Conservation (phyloP, 2,329 filamentous ascomycete genomes). For the Aureobasidium melanogenum region DNA sequence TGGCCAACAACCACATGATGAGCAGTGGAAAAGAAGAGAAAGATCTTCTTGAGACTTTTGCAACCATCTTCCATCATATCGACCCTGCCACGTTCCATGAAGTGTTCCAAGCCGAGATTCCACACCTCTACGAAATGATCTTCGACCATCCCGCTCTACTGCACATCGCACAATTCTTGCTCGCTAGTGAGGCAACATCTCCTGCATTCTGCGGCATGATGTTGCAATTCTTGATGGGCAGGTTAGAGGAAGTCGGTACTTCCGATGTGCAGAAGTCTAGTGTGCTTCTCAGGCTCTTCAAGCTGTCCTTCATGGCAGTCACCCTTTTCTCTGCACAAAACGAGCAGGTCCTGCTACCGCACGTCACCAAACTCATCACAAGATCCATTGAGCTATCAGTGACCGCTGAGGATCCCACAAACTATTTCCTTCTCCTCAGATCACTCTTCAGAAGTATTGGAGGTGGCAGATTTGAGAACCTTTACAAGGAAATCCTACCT, state of each 20-base stretch:
- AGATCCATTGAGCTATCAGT: conserved; percentile 95
- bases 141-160: conserved; percentile 91
- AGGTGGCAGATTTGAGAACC: conserved; percentile 90
- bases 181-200: conserved; percentile 96
- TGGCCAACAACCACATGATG: conserved; percentile 90
- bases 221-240: conserved; percentile 91
- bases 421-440: conserved; percentile 89
- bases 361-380: conserved; percentile 94
- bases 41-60: conserved; percentile 92
- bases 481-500: conserved; percentile 96
- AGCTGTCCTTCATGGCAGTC: conserved; percentile 98
- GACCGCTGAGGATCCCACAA: conserved; percentile 93
- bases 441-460: conserved; percentile 95
- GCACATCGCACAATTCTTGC: conserved; percentile 94
- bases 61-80: conserved; percentile 96
- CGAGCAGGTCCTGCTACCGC: conserved; percentile 87
- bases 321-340: conserved; percentile 92
- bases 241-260: conserved; percentile 89
- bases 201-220: conserved; percentile 98
- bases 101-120: conserved; percentile 95
- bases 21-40: conserved; percentile 95
- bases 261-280: conserved; percentile 87
- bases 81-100: conserved; percentile 98
- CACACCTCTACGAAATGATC: conserved; percentile 93
- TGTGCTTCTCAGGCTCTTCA: conserved; percentile 88